phyloP scores from a whole-genome alignment of 2,329 filamentous ascomycete species.

The Juglanconis sp. region DNA sequence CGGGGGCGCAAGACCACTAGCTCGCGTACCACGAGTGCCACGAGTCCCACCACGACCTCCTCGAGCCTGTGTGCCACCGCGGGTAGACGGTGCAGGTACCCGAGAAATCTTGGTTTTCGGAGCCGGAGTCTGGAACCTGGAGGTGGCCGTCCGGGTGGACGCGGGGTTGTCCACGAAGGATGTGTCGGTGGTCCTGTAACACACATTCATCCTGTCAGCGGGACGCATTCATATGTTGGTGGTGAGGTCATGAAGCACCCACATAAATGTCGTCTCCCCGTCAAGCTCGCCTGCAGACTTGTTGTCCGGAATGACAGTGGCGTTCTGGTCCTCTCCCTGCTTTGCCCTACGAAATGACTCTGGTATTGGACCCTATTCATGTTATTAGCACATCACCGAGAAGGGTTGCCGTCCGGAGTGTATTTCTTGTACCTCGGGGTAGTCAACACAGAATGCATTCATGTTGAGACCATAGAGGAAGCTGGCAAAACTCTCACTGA shows the following conservation, averaged over 20 bases:
- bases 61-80: constrained; percentile 38
- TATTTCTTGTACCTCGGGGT: constrained; percentile 68
- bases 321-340: constrained; percentile 49
- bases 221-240: background rate
- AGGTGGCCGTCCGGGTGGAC: constrained; percentile 47
- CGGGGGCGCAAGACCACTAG: constrained; percentile 44
- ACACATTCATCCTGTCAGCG: constrained; percentile 11
- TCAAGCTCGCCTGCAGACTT: constrained; percentile 39
- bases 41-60: constrained; percentile 33
- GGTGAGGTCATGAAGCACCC: constrained; percentile 31
- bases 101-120: constrained; percentile 41
- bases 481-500: constrained; percentile 92
- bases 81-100: constrained; percentile 40
- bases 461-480: constrained; percentile 97
- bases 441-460: constrained; percentile 99
- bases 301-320: constrained; percentile 24
- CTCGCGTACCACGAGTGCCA: constrained; percentile 31
- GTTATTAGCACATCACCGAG: background rate
- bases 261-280: constrained; percentile 84
- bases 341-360: constrained; percentile 76
- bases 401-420: no score
- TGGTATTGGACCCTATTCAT: constrained; percentile 66
- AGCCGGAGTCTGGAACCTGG: constrained; percentile 42
- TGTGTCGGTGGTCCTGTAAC: constrained; percentile 76
- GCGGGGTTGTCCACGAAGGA: constrained; percentile 85